A percentile compares a stretch with the other conserved stretches of the same genome.
These are phyloP conservation scores for Dovyalis caffra DNA, from an alignment of 345 rosid genomes.

Conservation along the genomic window DNA sequence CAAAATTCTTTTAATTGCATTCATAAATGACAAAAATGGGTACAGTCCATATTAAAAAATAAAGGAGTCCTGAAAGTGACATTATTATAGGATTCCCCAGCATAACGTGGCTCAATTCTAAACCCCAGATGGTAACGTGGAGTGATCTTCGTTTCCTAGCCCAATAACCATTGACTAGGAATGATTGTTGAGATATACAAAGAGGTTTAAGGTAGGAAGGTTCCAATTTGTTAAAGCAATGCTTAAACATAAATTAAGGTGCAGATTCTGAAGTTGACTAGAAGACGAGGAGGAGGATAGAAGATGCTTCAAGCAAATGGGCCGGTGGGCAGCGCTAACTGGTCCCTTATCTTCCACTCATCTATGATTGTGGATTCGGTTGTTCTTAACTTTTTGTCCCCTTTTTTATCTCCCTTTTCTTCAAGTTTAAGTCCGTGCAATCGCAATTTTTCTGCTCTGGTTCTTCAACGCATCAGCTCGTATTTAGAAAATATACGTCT, in stretches of 20 bases:
- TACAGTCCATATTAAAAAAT: too few species aligned
- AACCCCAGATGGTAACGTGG: too few species aligned
- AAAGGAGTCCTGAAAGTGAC: too few species aligned
- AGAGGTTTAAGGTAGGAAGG: neutral
- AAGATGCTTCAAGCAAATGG: constrained; percentile 30
- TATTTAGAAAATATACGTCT: neutral
- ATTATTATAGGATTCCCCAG: too few species aligned
- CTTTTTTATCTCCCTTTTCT: constrained; percentile 7
- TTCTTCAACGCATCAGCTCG: neutral
- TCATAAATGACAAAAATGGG: too few species aligned
- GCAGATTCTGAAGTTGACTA: neutral
- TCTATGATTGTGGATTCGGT: neutral
- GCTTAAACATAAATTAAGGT: neutral
- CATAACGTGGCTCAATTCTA: too few species aligned
- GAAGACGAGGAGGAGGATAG: neutral
- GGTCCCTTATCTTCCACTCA: constrained; percentile 11
- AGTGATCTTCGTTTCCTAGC: too few species aligned
- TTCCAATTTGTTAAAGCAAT: constrained; percentile 7
- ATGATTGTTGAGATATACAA: neutral
- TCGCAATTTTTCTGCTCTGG: neutral
- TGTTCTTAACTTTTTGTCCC: neutral
- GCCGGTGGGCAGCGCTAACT: constrained; percentile 7
- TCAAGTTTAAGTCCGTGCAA: constrained; percentile 2
- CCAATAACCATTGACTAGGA: too few species aligned
- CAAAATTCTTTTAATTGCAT: too few species aligned